These are phyloP conservation scores for Syzygium jambos DNA, from an alignment of 345 rosid species.

Conservation along the genomic window DNA sequence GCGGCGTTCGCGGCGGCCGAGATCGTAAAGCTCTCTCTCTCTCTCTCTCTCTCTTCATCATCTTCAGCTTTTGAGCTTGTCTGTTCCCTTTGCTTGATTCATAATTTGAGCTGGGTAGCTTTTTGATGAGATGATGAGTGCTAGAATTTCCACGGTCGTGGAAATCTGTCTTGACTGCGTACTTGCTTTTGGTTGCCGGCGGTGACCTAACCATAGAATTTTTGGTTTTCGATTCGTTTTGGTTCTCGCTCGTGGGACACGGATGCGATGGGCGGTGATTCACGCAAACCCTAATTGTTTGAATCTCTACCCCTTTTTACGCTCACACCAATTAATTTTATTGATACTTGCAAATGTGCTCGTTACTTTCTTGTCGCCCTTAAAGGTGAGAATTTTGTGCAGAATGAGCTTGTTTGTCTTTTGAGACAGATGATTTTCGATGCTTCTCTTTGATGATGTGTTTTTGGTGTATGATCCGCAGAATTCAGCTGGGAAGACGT, in stretches of 20 bases:
- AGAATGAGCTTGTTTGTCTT: not conserved
- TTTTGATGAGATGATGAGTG: not conserved
- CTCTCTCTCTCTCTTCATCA: not conserved
- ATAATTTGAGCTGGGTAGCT: no score
- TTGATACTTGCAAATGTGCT: not conserved
- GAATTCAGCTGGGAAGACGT: constrained; percentile 95
- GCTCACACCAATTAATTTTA: not conserved
- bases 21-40: constrained; percentile 59
- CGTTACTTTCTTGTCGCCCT: not conserved
- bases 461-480: constrained; percentile 16
- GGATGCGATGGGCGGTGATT: not conserved
- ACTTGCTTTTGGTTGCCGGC: not conserved
- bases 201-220: not conserved
- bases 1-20: constrained; percentile 99
- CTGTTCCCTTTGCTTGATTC: not conserved
- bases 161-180: not conserved
- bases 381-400: not conserved
- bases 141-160: not conserved
- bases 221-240: not conserved
- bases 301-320: not conserved
- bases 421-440: not conserved
- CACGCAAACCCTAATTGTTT: not conserved
- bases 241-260: not conserved
- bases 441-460: not conserved
- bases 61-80: not conserved